These are phyloP conservation scores for Tylopilus sp. DNA, from an alignment of 768 basidiomycete genomes.

Conservation along the genomic window DNA sequence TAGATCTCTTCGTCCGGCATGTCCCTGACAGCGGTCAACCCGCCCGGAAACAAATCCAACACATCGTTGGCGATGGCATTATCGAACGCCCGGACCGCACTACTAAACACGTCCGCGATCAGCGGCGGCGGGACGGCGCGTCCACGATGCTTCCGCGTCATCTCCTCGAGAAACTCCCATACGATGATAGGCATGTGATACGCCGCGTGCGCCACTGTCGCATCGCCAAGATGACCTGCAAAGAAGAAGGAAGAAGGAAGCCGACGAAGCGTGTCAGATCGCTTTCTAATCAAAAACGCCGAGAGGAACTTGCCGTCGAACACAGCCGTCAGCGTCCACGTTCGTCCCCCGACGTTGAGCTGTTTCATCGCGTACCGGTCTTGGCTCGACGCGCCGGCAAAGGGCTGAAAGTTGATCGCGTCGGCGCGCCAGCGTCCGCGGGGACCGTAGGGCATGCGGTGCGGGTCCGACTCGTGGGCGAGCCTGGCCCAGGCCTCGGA, in stretches of 20 bases:
- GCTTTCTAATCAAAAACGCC: not conserved
- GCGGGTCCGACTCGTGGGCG: slow-evolving; percentile 48
- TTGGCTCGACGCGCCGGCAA: slow-evolving; percentile 50
- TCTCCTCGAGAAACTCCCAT: slow-evolving; percentile 51
- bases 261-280: not conserved
- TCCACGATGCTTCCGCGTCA: slow-evolving; percentile 35
- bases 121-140: slow-evolving; percentile 43
- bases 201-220: slow-evolving; percentile 66
- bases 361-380: slow-evolving; percentile 61
- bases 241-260: not conserved
- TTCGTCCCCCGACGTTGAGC: slow-evolving; percentile 51
- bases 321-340: slow-evolving; percentile 66
- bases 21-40: slow-evolving; percentile 45
- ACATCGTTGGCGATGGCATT: slow-evolving; percentile 67
- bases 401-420: slow-evolving; percentile 67
- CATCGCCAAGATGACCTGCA: slow-evolving; percentile 64
- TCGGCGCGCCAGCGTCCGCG: slow-evolving; percentile 45
- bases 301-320: slow-evolving; percentile 53
- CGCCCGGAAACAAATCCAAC: slow-evolving; percentile 55
- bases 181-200: slow-evolving; percentile 67
- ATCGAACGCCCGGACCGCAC: slow-evolving; percentile 60
- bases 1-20: slow-evolving; percentile 57
- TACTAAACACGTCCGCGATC: slow-evolving; percentile 55
- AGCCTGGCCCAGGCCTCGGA: slow-evolving; percentile 54
- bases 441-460: slow-evolving; percentile 38